Evolutionary conservation across 176 grass and related monocot genomes (phyloP).

Genomic region (Elymus sibiricus): DNA sequence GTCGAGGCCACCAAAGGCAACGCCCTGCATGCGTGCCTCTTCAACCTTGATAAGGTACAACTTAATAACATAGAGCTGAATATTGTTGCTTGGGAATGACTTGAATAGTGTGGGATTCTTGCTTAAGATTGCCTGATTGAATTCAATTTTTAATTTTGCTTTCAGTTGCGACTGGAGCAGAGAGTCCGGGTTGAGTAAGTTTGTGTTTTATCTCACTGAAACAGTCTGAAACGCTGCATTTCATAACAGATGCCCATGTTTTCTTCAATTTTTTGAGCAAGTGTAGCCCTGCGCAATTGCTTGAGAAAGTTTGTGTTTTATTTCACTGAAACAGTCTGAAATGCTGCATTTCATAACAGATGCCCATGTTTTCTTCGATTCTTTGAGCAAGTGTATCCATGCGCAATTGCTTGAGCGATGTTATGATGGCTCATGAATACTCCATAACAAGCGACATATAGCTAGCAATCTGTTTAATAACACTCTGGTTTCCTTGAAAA

Average conservation of each 20-base stretch:
- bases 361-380: neutral
- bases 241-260: neutral
- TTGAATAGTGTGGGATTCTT: neutral
- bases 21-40: no score
- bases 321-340: neutral
- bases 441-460: neutral
- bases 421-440: neutral
- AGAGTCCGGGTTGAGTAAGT: neutral
- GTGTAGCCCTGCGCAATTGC: neutral
- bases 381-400: neutral
- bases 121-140: no score
- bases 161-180: no score
- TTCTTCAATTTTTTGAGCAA: neutral
- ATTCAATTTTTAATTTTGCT: no score
- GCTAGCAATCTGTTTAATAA: neutral
- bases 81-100: neutral
- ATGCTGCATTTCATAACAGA: neutral
- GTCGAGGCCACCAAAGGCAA: no score
- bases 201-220: neutral
- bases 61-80: no score
- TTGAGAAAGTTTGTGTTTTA: neutral
- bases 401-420: neutral
- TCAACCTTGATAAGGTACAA: no score
- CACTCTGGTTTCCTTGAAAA: no score
- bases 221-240: neutral